These are phyloP conservation scores for Spathaspora gorwiae DNA, from an alignment of 805 yeast species.

Conservation along the genomic window DNA sequence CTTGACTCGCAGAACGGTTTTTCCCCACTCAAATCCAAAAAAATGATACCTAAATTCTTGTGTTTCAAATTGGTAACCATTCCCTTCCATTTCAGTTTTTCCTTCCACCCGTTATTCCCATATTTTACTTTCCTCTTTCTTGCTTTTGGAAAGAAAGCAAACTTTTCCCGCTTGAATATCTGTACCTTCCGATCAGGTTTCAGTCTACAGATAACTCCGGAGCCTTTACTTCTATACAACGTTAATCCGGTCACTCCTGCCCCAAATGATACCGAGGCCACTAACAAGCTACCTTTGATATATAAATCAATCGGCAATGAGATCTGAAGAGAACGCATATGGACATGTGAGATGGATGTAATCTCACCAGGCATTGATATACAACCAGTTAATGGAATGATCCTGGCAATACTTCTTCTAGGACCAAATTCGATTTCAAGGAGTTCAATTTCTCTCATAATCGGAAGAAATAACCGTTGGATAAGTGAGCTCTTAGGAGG, in stretches of 20 bases:
- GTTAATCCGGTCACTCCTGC: background rate
- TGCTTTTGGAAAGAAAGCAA: conserved; percentile 5
- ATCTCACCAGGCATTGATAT: background rate
- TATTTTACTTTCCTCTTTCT: background rate
- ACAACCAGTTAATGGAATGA: background rate
- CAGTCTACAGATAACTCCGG: background rate
- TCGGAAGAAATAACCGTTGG: background rate
- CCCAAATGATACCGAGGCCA: background rate
- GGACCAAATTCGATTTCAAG: background rate
- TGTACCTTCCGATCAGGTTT: conserved; percentile 2
- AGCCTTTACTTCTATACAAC: background rate
- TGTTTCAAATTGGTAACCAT: conserved; percentile 3
- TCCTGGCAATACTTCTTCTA: background rate
- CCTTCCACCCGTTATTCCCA: background rate
- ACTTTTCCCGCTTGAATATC: conserved; percentile 3
- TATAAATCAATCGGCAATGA: background rate
- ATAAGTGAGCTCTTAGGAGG: background rate
- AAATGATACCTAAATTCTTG: conserved; percentile 5
- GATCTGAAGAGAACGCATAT: background rate
- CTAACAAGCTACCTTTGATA: background rate
- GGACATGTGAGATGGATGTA: background rate
- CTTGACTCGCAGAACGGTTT: conserved; percentile 8
- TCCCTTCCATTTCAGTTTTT: conserved; percentile 1
- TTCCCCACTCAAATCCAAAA: conserved; percentile 3
- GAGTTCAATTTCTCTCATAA: background rate